Evolutionary conservation across 768 basidiomycete species (phyloP).

Genomic region (Boletus coccyginus): DNA sequence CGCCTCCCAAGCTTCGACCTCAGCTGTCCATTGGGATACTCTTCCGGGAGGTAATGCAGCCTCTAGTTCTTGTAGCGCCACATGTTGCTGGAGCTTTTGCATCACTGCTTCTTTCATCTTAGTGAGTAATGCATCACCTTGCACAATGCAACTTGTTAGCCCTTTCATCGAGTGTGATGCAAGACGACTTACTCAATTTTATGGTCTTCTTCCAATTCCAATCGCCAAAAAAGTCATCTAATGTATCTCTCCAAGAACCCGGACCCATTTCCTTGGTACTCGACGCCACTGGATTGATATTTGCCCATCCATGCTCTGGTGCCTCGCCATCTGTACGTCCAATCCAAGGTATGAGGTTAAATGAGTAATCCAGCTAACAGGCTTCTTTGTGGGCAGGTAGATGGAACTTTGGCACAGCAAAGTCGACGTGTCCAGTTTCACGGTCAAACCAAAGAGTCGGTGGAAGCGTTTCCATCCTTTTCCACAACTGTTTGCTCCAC

Average conservation of each 20-base stretch:
- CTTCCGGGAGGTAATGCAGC: too few relatives aligned
- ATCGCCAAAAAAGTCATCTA: constrained; percentile 36
- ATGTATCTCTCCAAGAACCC: constrained; percentile 10
- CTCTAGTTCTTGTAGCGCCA: too few relatives aligned
- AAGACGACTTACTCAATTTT: neutral
- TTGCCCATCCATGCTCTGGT: too few relatives aligned
- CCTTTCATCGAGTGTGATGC: neutral
- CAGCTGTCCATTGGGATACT: too few relatives aligned
- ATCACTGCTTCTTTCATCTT: neutral
- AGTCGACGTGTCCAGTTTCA: neutral
- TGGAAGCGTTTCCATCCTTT: neutral
- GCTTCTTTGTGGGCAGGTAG: too few relatives aligned
- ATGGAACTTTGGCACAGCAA: too few relatives aligned
- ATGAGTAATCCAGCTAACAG: too few relatives aligned
- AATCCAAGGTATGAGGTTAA: neutral
- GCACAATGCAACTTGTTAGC: neutral
- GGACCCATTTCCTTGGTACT: too few relatives aligned
- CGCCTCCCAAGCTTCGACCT: neutral
- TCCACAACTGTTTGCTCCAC: constrained; percentile 4
- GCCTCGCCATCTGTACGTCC: too few relatives aligned
- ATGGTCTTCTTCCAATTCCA: constrained; percentile 34
- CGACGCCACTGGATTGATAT: too few relatives aligned
- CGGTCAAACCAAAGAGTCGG: neutral
- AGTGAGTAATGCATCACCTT: neutral
- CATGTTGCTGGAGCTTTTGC: too few relatives aligned